Evolutionary conservation across 2,329 filamentous ascomycete genomes (phyloP).

Genomic region (Diaporthe citriasiana): DNA sequence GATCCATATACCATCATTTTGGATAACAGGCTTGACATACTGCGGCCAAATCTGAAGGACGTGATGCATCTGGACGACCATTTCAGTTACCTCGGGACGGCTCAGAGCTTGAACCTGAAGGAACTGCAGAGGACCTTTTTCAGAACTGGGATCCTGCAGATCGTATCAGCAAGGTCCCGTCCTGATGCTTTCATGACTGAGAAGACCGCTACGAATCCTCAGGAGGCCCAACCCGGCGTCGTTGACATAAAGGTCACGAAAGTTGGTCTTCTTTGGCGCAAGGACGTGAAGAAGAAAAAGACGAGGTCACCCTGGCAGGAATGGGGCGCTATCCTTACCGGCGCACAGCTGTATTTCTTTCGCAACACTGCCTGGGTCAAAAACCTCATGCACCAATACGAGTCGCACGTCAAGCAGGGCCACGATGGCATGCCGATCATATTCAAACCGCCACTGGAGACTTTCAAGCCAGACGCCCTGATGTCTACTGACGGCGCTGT

Average conservation of each 20-base stretch:
- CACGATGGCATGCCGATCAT: conserved; percentile 82
- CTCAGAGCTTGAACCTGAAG: conserved; percentile 81
- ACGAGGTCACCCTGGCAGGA: conserved; percentile 97
- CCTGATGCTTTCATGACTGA: conserved; percentile 96
- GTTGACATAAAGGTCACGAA: conserved; percentile 99
- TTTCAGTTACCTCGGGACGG: conserved; percentile 88
- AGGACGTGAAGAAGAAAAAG: conserved; percentile 94
- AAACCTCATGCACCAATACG: conserved; percentile 88
- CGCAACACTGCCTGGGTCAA: conserved; percentile 95
- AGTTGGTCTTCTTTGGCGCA: conserved; percentile 94
- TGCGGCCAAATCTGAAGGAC: conserved; percentile 91
- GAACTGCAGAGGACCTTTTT: conserved; percentile 91
- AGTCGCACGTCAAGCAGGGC: conserved; percentile 83
- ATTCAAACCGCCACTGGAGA: conserved; percentile 89
- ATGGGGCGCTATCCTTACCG: conserved; percentile 96
- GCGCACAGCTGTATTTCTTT: conserved; percentile 98
- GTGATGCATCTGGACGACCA: conserved; percentile 92
- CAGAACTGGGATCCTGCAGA: conserved; percentile 91
- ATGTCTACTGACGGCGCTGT: conserved; percentile 96
- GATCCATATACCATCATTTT: conserved; percentile 96
- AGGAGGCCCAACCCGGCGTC: conserved; percentile 89
- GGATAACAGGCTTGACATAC: conserved; percentile 85
- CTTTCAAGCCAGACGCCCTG: conserved; percentile 93
- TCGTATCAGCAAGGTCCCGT: conserved; percentile 91
- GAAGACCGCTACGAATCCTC: conserved; percentile 84